A percentile compares a stretch with the other conserved stretches of the same genome.
Evolutionary conservation across 2,329 filamentous ascomycete genomes (phyloP).

Genomic region (Alternaria panax): DNA sequence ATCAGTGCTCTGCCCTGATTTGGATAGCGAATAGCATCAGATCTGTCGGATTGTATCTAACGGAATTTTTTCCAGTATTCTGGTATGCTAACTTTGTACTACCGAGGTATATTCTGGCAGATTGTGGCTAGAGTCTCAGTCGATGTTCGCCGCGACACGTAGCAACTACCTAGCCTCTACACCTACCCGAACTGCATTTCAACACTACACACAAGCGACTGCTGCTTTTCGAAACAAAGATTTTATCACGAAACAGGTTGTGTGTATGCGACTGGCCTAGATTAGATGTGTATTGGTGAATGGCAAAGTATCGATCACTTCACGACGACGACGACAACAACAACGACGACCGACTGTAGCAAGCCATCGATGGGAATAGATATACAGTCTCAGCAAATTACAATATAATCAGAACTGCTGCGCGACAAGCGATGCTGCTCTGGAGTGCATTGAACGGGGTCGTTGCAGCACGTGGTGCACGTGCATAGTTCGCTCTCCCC

Average conservation of each 20-base stretch:
- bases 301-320: neutral
- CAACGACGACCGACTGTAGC: neutral
- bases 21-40: neutral
- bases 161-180: neutral
- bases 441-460: slow-evolving; percentile 7
- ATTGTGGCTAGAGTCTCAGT: neutral
- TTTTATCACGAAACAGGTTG: neutral
- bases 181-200: neutral
- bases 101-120: too few relatives aligned
- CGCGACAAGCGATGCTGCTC: neutral
- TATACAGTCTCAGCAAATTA: neutral
- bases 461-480: slow-evolving; percentile 29
- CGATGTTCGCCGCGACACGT: neutral
- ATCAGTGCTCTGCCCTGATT: neutral
- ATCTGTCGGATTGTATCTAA: neutral
- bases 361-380: neutral
- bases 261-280: neutral
- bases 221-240: neutral
- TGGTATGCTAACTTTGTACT: neutral
- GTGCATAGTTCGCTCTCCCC: slow-evolving; percentile 35
- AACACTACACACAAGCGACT: neutral
- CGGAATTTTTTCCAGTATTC: neutral
- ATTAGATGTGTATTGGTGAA: neutral
- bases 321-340: neutral
- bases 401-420: neutral